Evolutionary conservation across 2,329 filamentous ascomycete species (phyloP).

Genomic region (Madurella fahalii): DNA sequence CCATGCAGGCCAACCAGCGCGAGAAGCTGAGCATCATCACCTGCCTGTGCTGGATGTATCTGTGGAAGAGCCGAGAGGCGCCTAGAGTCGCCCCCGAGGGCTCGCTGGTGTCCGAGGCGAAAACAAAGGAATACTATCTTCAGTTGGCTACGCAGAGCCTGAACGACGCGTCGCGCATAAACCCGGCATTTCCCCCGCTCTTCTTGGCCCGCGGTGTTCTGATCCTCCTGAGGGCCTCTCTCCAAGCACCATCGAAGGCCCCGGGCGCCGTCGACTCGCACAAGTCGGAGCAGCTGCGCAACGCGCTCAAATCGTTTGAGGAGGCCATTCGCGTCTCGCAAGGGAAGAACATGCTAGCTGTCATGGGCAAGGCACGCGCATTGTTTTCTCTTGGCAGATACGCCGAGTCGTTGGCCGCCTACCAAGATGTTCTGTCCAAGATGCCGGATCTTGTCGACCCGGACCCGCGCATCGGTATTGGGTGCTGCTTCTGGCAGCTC

Average conservation of each 20-base stretch:
- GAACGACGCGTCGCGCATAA: slow-evolving; percentile 93
- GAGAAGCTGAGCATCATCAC: slow-evolving; percentile 83
- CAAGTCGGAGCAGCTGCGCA: slow-evolving; percentile 72
- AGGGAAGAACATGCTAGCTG: slow-evolving; percentile 84
- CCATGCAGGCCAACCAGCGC: slow-evolving; percentile 65
- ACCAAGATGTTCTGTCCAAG: slow-evolving; percentile 81
- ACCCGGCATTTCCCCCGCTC: slow-evolving; percentile 85
- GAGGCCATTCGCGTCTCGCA: slow-evolving; percentile 83
- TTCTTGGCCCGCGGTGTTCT: slow-evolving; percentile 89
- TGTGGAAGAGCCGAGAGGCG: slow-evolving; percentile 83
- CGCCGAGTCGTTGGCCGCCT: slow-evolving; percentile 74
- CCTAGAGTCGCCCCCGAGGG: slow-evolving; percentile 60
- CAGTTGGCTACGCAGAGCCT: slow-evolving; percentile 85
- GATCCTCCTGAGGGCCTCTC: slow-evolving; percentile 79
- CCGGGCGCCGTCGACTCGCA: slow-evolving; percentile 62
- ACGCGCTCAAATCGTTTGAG: slow-evolving; percentile 89
- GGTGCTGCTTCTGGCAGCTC: slow-evolving; percentile 95
- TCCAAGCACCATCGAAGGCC: slow-evolving; percentile 70
- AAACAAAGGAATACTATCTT: slow-evolving; percentile 90
- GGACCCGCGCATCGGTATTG: slow-evolving; percentile 92
- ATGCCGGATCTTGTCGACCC: slow-evolving; percentile 87
- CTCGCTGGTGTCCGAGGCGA: slow-evolving; percentile 63
- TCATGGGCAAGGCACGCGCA: slow-evolving; percentile 83
- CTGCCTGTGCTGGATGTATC: slow-evolving; percentile 84
- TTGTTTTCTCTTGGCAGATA: slow-evolving; percentile 84